Base-by-base conservation (phyloP, 495 filamentous ascomycete species). In the Daldinia concentrica region DNA sequence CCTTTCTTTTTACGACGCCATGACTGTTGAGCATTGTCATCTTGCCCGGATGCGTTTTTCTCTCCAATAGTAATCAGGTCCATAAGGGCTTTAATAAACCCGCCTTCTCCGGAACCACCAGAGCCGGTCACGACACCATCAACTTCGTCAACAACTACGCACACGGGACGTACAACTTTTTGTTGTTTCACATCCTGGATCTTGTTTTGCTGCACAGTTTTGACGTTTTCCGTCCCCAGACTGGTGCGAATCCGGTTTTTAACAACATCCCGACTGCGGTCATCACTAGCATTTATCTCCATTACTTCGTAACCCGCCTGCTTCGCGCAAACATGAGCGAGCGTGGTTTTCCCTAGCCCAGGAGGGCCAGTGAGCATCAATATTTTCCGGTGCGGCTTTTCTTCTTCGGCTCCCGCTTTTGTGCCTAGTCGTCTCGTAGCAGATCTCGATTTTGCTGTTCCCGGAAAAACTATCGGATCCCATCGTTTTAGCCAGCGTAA, bases 251-350 rank as follows among this genome's bases (percentile, higher is more conserved):
- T 97, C 36, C 93, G 86, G 7, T 92, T 93, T 76, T 92, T 94
- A 34, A 99, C 96, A 15, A 98, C 92, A 54, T 89, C 84, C 32
- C 83, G 82, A 74, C 89, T 92, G 51, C 92, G 82, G 70, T 94
- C 92, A 73, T 95, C 92, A 66, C 90, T 93, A 15, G 92, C 92
- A 69, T 95, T 95, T 78, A 95, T 93, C 77, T 95, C 92, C 66
- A 97, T 86, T 4, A 97, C 91, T 73, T 98, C 95, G 76, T 98
- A 99, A 17, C 95, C 95, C 14, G 95, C 95, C 75, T 99, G 95
- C 71, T 85, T 89, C 0, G 95, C 95, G 77, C 95, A 98, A 7
- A 99, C 95, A 80, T 99, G 95, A 1, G 95, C 96, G 32, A 99
- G 79, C 0, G 95, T 99, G 0, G 95, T 99, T 82, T 99, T 99